These are phyloP conservation scores for Fusarium irregulare DNA, from an alignment of 2,329 filamentous ascomycete genomes.

Conservation along the genomic window DNA sequence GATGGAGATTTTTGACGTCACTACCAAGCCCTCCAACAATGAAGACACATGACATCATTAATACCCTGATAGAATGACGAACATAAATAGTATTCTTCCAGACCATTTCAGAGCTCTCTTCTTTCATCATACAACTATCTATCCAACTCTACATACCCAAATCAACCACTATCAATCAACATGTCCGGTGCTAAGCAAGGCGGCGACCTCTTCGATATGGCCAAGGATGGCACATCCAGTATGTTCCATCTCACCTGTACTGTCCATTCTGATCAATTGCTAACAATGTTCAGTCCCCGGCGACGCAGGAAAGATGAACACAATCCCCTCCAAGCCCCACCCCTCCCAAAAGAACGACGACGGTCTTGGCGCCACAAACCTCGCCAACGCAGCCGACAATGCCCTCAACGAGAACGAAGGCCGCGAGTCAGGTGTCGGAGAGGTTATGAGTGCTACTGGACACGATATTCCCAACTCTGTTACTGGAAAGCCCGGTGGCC, in stretches of 20 bases:
- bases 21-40: neutral
- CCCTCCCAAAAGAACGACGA: conserved; percentile 10
- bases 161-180: no score
- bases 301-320: conserved; percentile 27
- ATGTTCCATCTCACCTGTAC: accelerated
- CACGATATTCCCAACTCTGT: conserved; percentile 22
- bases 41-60: conserved; percentile 27
- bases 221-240: conserved; percentile 31
- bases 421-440: neutral
- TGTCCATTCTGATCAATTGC: accelerated
- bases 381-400: conserved; percentile 19
- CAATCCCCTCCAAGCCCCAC: conserved; percentile 15
- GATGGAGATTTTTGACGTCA: conserved; percentile 22
- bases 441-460: conserved; percentile 11
- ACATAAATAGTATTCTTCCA: neutral
- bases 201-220: conserved; percentile 30
- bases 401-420: neutral
- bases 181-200: conserved; percentile 31
- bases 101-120: accelerated
- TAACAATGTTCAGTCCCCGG: neutral
- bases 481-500: conserved; percentile 14
- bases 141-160: accelerated
- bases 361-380: conserved; percentile 11
- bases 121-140: no score
- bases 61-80: neutral